phyloP scores from a whole-genome alignment of 352 stramenopile species.

The Phytophthora hibernalis region DNA sequence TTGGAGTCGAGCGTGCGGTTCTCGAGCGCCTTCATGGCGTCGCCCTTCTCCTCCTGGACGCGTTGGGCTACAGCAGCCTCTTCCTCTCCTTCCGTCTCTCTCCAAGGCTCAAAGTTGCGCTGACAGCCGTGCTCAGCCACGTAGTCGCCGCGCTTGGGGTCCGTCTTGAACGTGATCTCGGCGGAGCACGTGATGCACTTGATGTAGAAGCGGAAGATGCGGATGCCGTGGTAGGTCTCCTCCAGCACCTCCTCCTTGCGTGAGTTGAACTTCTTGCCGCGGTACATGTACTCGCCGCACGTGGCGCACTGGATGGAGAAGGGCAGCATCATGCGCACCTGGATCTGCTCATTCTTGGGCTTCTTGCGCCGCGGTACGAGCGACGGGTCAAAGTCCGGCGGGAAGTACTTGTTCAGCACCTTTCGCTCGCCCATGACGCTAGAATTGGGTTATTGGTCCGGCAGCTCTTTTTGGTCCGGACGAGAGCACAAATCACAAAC shows the following conservation, averaged over 20 bases:
- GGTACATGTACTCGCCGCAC: constrained; percentile 99
- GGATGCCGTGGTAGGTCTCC: constrained; percentile 97
- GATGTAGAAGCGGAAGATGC: constrained; percentile 98
- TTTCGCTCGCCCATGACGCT: constrained; percentile 98
- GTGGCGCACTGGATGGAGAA: constrained; percentile 98
- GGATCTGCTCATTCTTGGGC: constrained; percentile 95
- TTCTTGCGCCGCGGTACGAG: constrained; percentile 95
- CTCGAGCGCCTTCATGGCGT: constrained; percentile 98
- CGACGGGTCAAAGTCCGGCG: constrained; percentile 98
- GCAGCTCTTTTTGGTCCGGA: no score
- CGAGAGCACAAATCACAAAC: no score
- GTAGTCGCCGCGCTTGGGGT: constrained; percentile 99
- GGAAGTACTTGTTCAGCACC: constrained; percentile 99
- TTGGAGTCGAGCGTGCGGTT: constrained; percentile 99
- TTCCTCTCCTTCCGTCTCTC: constrained; percentile 87
- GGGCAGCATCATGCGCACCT: constrained; percentile 99
- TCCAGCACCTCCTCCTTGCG: constrained; percentile 97
- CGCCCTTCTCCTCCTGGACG: constrained; percentile 94
- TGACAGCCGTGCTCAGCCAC: constrained; percentile 96
- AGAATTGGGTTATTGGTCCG: background rate
- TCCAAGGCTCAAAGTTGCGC: constrained; percentile 98
- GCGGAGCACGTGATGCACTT: constrained; percentile 96
- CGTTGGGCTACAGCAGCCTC: constrained; percentile 73
- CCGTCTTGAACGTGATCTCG: constrained; percentile 98
- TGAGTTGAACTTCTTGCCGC: constrained; percentile 99